Evolutionary conservation across 805 yeast genomes (phyloP), one percentile per base, ranked within the genome.

Genomic region (Saccharomycopsis sp.): DNA sequence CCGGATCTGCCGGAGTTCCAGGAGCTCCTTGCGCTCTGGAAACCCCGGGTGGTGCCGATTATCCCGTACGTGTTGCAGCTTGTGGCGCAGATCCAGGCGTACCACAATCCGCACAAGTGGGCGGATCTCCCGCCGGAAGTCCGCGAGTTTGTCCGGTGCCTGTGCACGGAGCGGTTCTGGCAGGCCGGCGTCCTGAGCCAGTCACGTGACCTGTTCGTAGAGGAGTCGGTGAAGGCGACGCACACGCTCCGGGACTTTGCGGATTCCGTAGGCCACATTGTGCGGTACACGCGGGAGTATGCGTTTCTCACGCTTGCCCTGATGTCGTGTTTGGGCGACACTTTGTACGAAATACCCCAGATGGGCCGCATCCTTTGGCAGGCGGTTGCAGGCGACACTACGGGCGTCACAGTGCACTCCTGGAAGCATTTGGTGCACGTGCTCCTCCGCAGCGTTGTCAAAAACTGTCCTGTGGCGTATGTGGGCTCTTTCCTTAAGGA

Each of bases 351-450:
- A 61, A 82, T 91, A 50, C 97, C 97, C 1, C 84, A 83, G 53
- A 82, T 90, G 61, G 96, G 96, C 0, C 70, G 76, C 3, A 70
- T 83, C 65, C 73, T 94, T 51, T 88, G 96, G 90, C 83, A 81
- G 63, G 91, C 98, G 0, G 82, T 95, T 40, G 94, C 96, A 0
- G 91, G 91, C 2, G 87, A 84, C 61, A 77, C 85, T 3, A 83
- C 84, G 3, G 99, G 99, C 16, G 85, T 94, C 18, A 89, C 98
- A 0, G 76, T 90, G 48, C 98, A 94, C 71, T 89, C 96, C 24
- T 94, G 99, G 99, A 87, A 96, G 63, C 99, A 95, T 68, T 88
- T 94, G 85, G 84, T 92, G 50, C 91, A 92, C 63, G 80, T 92
- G 51, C 94, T 94, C 57, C 79, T 94, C 55, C 79, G 98, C 64